These are phyloP conservation scores for Leccinum colubrinum DNA, from an alignment of 1,284 basidiomycete genomes.

Conservation along the genomic window DNA sequence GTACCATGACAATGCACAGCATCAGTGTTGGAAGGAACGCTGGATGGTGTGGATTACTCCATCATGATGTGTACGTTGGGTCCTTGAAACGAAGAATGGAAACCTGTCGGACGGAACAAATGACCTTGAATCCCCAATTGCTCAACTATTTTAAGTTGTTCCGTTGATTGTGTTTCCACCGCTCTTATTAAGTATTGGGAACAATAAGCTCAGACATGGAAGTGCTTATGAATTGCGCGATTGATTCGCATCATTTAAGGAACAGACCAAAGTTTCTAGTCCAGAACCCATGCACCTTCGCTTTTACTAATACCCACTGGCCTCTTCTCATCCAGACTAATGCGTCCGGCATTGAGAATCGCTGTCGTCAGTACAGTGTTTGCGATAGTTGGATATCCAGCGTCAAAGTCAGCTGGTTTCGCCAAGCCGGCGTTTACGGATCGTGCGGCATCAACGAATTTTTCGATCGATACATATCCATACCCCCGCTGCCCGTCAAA, in stretches of 20 bases:
- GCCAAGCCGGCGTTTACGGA: constrained; percentile 72
- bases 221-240: background rate
- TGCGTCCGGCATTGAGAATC: constrained; percentile 87
- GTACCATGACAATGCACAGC: constrained; percentile 17
- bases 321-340: constrained; percentile 85
- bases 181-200: constrained; percentile 1
- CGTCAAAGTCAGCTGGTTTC: constrained; percentile 73
- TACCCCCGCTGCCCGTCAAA: constrained; percentile 94
- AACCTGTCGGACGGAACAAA: background rate
- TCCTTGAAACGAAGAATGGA: constrained; percentile 2
- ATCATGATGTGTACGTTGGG: background rate
- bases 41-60: background rate
- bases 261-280: constrained; percentile 37
- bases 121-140: background rate
- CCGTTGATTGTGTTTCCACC: background rate
- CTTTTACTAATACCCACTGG: constrained; percentile 74
- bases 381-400: constrained; percentile 84
- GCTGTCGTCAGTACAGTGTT: constrained; percentile 91
- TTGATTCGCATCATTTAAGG: constrained; percentile 2
- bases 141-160: background rate
- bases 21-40: constrained; percentile 3
- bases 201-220: background rate
- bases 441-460: constrained; percentile 81
- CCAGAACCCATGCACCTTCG: constrained; percentile 66
- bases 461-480: constrained; percentile 89